phyloP scores from a whole-genome alignment of 805 yeast genomes.

The Novakomyces olei region DNA sequence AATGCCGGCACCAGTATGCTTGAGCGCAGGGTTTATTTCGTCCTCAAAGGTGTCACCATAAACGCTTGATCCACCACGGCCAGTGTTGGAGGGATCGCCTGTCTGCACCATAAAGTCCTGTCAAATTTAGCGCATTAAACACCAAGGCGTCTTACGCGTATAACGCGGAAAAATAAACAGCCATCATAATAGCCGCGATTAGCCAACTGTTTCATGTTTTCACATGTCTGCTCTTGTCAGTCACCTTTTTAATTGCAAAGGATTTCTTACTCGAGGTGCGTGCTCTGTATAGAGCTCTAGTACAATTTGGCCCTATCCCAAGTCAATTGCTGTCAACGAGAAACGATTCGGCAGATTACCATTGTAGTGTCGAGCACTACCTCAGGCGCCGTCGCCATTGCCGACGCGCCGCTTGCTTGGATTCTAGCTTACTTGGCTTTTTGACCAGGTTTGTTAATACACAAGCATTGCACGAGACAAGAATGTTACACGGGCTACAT shows the following conservation, averaged over 20 bases:
- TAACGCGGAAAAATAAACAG: slow-evolving; percentile 13
- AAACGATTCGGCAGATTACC: too few species aligned
- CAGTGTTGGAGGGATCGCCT: slow-evolving; percentile 18
- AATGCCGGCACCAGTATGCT: slow-evolving; percentile 59
- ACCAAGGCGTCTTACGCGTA: slow-evolving; percentile 6
- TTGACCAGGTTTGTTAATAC: too few species aligned
- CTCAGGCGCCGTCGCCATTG: too few species aligned
- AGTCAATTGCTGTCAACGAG: too few species aligned
- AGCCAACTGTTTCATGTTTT: slow-evolving; percentile 11
- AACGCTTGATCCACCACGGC: slow-evolving; percentile 14
- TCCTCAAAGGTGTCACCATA: slow-evolving; percentile 14
- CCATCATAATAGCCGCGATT: slow-evolving; percentile 16
- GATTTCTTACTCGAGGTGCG: slow-evolving; percentile 12
- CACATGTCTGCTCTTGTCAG: slow-evolving; percentile 7
- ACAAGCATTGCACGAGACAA: too few species aligned
- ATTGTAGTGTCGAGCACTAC: too few species aligned
- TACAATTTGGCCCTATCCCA: slow-evolving; percentile 11
- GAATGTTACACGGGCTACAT: too few species aligned
- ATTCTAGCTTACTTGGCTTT: too few species aligned
- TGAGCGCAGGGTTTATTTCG: slow-evolving; percentile 21
- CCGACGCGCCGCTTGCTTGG: too few species aligned
- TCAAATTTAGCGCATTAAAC: neutral
- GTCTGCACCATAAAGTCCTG: slow-evolving; percentile 17
- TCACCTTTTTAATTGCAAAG: neutral
- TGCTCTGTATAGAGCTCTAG: slow-evolving; percentile 13